These are phyloP conservation scores for Microdochium bolleyi DNA, from an alignment of 2,329 filamentous ascomycete species.

Conservation along the genomic window DNA sequence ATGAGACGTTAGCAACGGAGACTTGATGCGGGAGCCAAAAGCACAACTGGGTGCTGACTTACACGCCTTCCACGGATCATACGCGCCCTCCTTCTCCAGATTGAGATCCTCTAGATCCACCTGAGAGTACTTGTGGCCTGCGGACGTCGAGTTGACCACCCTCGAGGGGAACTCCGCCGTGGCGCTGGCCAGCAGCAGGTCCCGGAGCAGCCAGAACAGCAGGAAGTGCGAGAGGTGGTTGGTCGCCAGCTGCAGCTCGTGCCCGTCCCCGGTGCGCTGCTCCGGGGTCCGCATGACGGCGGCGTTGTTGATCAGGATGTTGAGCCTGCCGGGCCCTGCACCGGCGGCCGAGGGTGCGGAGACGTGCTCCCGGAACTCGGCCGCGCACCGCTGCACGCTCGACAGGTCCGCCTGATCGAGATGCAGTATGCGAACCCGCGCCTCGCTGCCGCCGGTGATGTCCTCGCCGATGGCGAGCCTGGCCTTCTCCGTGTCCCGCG, in stretches of 20 bases:
- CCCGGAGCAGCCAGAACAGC: conserved; percentile 39
- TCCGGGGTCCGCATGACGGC: conserved; percentile 32
- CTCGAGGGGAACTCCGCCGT: conserved; percentile 32
- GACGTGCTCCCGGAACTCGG: conserved; percentile 10
- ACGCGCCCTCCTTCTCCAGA: conserved; percentile 19
- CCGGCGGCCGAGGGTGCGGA: not conserved
- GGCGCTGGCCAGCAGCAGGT: conserved; percentile 30
- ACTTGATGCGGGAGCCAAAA: conserved; percentile 14
- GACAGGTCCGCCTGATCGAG: conserved; percentile 21
- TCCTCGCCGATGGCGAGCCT: conserved; percentile 17
- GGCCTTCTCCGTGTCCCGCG: conserved; percentile 27
- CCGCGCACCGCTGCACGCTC: conserved; percentile 20
- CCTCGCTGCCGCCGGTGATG: conserved; percentile 8
- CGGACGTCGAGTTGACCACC: conserved; percentile 34
- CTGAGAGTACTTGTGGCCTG: conserved; percentile 25
- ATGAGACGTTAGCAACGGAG: conserved; percentile 10
- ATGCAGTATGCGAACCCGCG: conserved; percentile 24
- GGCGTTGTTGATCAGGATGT: conserved; percentile 32
- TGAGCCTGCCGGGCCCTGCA: conserved; percentile 8
- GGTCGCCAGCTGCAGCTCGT: conserved; percentile 42
- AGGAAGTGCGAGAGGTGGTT: conserved; percentile 48
- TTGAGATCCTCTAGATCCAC: conserved; percentile 31
- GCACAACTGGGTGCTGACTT: too few species aligned
- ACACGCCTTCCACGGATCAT: conserved; percentile 15
- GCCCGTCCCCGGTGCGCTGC: conserved; percentile 32